Percentiles rank a stretch among this genome's conserved stretches.
phyloP scores from a whole-genome alignment of 768 basidiomycete genomes.

The Symmetrospora coprosmae region DNA sequence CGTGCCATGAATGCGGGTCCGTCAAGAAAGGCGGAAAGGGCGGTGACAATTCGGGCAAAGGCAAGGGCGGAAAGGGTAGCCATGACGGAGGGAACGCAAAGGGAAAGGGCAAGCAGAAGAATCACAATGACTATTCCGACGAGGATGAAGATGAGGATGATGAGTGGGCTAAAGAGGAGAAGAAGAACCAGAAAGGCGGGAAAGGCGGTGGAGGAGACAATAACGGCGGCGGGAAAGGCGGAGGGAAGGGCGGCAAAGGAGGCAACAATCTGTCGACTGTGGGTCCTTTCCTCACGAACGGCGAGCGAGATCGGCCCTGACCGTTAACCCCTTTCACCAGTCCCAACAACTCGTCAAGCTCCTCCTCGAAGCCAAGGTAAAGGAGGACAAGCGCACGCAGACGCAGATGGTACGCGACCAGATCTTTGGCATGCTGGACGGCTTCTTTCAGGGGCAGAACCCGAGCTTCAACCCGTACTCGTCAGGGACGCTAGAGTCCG shows the following conservation, averaged over 20 bases:
- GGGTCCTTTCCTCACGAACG: background rate
- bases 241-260: background rate
- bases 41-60: background rate
- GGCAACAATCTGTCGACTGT: conserved; percentile 7
- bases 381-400: background rate
- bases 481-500: too few relatives aligned
- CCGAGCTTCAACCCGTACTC: too few relatives aligned
- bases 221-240: background rate
- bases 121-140: background rate
- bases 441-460: conserved; percentile 5
- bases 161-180: background rate
- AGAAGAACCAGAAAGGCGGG: background rate
- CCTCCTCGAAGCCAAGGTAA: conserved; percentile 2
- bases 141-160: conserved; percentile 2
- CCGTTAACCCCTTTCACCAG: too few relatives aligned
- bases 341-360: conserved; percentile 4
- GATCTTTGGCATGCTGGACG: background rate
- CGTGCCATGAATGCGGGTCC: conserved; percentile 1
- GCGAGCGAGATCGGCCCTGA: background rate
- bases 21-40: conserved; percentile 4
- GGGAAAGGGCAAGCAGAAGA: background rate
- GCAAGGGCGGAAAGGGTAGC: background rate
- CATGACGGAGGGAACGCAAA: background rate
- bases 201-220: conserved; percentile 2
- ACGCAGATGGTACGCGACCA: background rate